These are phyloP conservation scores for Dianthus caryophyllus DNA, from an alignment of 148 eudicot species.

Conservation along the genomic window DNA sequence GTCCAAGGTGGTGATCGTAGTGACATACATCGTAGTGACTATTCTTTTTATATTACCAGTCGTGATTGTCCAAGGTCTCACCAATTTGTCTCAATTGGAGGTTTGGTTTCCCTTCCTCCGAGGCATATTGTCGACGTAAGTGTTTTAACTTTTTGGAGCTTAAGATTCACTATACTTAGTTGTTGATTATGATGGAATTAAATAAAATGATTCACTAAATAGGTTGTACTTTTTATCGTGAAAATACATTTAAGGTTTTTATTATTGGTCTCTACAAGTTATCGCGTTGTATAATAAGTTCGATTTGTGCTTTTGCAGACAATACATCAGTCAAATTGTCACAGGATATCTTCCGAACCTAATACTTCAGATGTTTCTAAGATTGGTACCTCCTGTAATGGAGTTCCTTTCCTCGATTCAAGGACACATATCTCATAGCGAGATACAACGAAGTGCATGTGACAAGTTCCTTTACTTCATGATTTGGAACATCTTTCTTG, in stretches of 20 bases:
- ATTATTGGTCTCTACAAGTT: conserved; percentile 5
- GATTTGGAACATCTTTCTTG: conserved; percentile 73
- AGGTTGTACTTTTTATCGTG: not conserved
- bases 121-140: conserved; percentile 43
- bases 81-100: conserved; percentile 59
- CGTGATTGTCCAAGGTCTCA: conserved; percentile 62
- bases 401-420: conserved; percentile 59
- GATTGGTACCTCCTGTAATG: conserved; percentile 69
- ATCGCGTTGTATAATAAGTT: conserved; percentile 2
- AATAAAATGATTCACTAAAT: not conserved
- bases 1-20: conserved; percentile 45
- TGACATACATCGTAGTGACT: conserved; percentile 47
- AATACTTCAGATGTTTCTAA: conserved; percentile 56
- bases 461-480: conserved; percentile 64
- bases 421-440: conserved; percentile 61
- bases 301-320: conserved; percentile 38
- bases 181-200: too few species aligned
- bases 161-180: not conserved
- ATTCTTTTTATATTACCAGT: conserved; percentile 63
- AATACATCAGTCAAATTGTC: conserved; percentile 42
- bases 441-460: conserved; percentile 67
- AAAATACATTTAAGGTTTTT: not conserved
- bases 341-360: conserved; percentile 85
- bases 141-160: not conserved
- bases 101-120: conserved; percentile 53